Evolutionary conservation across 306 rosid species (phyloP).

Genomic region (Citrullus amarus): DNA sequence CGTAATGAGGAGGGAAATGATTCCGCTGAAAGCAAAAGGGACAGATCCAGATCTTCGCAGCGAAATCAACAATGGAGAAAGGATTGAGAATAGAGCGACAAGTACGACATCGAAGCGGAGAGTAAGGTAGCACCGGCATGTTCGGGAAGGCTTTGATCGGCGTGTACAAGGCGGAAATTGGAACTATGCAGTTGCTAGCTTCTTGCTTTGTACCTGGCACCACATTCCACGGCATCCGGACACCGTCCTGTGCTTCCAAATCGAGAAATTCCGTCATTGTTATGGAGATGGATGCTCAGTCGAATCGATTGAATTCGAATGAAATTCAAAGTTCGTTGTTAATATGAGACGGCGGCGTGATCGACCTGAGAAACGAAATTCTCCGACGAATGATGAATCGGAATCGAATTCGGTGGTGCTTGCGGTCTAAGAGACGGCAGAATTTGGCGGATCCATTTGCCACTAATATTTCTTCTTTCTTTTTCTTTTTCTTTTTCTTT

Average conservation of each 20-base stretch:
- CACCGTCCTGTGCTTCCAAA: constrained; percentile 88
- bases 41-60: constrained; percentile 98
- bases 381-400: not conserved
- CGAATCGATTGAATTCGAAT: not conserved
- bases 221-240: constrained; percentile 98
- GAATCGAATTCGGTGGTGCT: not conserved
- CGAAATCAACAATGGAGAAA: constrained; percentile 82
- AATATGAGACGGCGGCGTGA: not conserved
- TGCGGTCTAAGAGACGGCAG: constrained; percentile 4
- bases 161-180: constrained; percentile 71
- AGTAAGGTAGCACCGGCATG: constrained; percentile 61
- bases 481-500: not conserved
- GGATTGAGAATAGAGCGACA: constrained; percentile 92
- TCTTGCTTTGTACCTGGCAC: constrained; percentile 84
- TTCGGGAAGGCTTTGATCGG: constrained; percentile 65
- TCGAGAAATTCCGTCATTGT: constrained; percentile 78
- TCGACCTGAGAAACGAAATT: not conserved
- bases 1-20: constrained; percentile 77
- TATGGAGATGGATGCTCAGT: not conserved
- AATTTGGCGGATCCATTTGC: constrained; percentile 13
- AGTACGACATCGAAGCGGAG: constrained; percentile 81
- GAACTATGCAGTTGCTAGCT: constrained; percentile 51
- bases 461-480: constrained; percentile 5
- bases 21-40: constrained; percentile 89
- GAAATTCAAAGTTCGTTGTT: not conserved